Conservation (phyloP, 352 stramenopile genomes). For the Pythium monospermum region DNA sequence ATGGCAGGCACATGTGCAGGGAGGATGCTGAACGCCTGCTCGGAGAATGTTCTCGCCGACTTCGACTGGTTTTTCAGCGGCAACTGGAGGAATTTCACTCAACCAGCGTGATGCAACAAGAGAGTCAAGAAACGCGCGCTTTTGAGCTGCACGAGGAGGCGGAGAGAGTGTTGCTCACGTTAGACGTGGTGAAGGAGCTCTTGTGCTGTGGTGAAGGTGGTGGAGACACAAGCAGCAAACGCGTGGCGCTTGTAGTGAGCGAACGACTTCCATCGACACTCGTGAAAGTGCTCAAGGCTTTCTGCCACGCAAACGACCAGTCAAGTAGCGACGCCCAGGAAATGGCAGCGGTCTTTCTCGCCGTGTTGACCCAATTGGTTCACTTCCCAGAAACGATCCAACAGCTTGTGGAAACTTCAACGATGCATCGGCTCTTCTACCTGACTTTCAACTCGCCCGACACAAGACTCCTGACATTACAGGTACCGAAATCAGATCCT, state of each 20-base stretch:
- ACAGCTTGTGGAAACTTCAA: conserved; percentile 41
- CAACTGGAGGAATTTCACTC: too few relatives aligned
- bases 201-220: conserved; percentile 15
- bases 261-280: conserved; percentile 51
- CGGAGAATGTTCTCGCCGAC: conserved; percentile 31
- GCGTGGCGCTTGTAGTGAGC: conserved; percentile 32
- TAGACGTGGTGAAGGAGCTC: conserved; percentile 27
- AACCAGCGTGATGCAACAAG: too few relatives aligned
- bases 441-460: conserved; percentile 24
- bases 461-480: conserved; percentile 14
- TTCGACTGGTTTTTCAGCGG: conserved; percentile 27
- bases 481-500: conserved; percentile 10
- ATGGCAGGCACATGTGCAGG: too few relatives aligned
- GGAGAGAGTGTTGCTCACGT: conserved; percentile 16
- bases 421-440: conserved; percentile 47
- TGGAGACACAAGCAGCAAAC: too few relatives aligned
- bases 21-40: conserved; percentile 16
- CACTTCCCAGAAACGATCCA: conserved; percentile 36
- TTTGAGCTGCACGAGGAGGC: conserved; percentile 2
- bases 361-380: conserved; percentile 27
- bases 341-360: conserved; percentile 23
- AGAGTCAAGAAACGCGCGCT: too few relatives aligned
- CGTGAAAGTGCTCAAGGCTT: conserved; percentile 46
- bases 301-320: conserved; percentile 6
- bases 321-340: background rate